phyloP scores from a whole-genome alignment of 441 rosid species.

The Populus hybrid region DNA sequence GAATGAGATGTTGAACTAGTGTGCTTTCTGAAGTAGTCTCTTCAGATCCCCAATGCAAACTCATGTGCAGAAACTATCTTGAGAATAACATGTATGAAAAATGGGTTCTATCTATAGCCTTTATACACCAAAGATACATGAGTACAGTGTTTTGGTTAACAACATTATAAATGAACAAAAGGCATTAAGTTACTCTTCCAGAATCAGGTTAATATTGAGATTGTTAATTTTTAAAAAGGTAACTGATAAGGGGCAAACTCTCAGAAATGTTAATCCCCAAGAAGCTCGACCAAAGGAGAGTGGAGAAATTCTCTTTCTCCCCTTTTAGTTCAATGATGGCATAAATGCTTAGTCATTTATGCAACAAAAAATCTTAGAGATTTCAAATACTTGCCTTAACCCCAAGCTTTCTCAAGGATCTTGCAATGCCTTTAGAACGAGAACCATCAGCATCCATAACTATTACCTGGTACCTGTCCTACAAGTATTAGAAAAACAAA shows the following conservation, averaged over 20 bases:
- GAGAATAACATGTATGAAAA: background rate
- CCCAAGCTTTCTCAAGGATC: constrained; percentile 90
- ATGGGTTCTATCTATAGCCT: background rate
- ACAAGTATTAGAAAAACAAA: constrained; percentile 45
- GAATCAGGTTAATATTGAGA: background rate
- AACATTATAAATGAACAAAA: background rate
- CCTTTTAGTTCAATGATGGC: constrained; percentile 1
- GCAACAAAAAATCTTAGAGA: constrained; percentile 6
- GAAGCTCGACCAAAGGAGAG: background rate
- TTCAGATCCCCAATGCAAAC: background rate
- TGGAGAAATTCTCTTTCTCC: constrained; percentile 1
- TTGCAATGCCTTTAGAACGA: constrained; percentile 81
- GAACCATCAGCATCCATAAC: constrained; percentile 93
- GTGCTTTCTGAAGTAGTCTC: background rate
- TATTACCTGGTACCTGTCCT: constrained; percentile 97
- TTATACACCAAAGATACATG: background rate
- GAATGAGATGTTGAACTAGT: background rate
- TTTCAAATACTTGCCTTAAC: constrained; percentile 52
- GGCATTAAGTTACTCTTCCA: background rate
- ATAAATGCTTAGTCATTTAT: background rate
- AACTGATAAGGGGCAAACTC: background rate
- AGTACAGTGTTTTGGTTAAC: background rate
- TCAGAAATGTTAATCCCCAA: background rate
- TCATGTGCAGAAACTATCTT: background rate
- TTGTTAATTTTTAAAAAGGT: no score